Percentiles rank a stretch among this genome's conserved stretches.
phyloP scores from a whole-genome alignment of 371 early-diverging fungal genomes.

The Phascolomyces articulosus region DNA sequence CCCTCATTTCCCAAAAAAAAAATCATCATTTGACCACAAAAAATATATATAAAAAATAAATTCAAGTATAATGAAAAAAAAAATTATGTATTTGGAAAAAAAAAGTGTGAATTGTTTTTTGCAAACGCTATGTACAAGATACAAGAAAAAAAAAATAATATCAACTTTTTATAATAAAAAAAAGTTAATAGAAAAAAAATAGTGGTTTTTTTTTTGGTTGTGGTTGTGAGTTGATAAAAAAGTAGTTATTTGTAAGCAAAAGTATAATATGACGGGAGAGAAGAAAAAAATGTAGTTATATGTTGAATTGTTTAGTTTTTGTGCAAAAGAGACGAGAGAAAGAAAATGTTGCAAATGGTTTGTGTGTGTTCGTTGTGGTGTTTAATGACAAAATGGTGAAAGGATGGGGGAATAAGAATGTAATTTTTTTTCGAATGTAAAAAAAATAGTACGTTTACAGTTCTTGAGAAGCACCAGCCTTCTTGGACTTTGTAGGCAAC shows the following conservation, averaged over 20 bases:
- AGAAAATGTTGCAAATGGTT: slow-evolving; percentile 11
- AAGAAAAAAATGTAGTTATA: background rate
- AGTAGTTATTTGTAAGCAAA: too few relatives aligned
- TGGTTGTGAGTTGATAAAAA: too few relatives aligned
- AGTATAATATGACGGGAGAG: slow-evolving; percentile 4
- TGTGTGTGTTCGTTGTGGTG: background rate
- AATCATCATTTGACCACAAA: too few relatives aligned
- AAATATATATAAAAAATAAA: background rate
- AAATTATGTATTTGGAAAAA: background rate
- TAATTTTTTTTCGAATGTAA: background rate
- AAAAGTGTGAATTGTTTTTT: background rate
- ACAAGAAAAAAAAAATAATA: slow-evolving; percentile 18
- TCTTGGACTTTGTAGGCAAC: slow-evolving; percentile 70
- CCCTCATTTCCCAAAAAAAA: too few relatives aligned
- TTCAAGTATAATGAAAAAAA: background rate
- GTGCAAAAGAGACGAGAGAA: background rate
- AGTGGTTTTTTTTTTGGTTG: too few relatives aligned
- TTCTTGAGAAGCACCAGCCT: slow-evolving; percentile 50
- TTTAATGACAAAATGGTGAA: background rate
- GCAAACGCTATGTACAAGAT: slow-evolving; percentile 19
- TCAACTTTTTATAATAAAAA: slow-evolving; percentile 5
- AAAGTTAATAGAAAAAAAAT: too few relatives aligned
- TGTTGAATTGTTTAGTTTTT: background rate
- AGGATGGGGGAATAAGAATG: background rate
- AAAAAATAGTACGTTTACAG: slow-evolving; percentile 27